phyloP scores from a whole-genome alignment of 75 land plant species.

The Chamaecyparis obtusa region DNA sequence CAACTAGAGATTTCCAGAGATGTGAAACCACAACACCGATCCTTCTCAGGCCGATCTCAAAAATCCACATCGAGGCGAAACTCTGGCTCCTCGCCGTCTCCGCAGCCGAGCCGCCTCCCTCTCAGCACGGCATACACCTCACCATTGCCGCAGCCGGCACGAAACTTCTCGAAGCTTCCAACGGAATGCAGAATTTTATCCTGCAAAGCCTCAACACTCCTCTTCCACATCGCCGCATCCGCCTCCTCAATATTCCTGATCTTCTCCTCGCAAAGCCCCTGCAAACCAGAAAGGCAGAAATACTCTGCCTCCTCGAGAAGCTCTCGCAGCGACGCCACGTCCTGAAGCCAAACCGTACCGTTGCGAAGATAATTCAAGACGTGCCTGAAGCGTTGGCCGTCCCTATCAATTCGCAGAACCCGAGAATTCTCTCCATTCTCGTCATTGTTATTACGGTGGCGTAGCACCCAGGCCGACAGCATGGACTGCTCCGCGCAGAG shows the following conservation, averaged over 20 bases:
- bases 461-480: slow-evolving; percentile 26
- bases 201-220: slow-evolving; percentile 6
- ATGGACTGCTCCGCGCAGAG: slow-evolving; percentile 30
- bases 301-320: slow-evolving; percentile 34
- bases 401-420: slow-evolving; percentile 28
- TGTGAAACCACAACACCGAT: neutral
- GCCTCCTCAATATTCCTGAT: slow-evolving; percentile 24
- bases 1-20: neutral
- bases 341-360: slow-evolving; percentile 38
- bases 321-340: slow-evolving; percentile 19
- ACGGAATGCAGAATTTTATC: slow-evolving; percentile 3
- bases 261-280: slow-evolving; percentile 28
- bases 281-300: slow-evolving; percentile 21
- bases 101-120: slow-evolving; percentile 24
- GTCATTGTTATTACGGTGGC: neutral
- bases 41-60: neutral
- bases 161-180: neutral
- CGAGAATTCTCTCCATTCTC: neutral
- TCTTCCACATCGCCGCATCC: slow-evolving; percentile 14
- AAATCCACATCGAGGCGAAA: slow-evolving; percentile 27
- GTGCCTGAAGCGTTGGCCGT: slow-evolving; percentile 23
- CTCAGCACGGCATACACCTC: slow-evolving; percentile 24
- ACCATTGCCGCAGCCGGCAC: neutral
- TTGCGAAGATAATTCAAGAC: slow-evolving; percentile 36
- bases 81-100: slow-evolving; percentile 9